These are phyloP conservation scores for Sporisorium sorghi DNA, from an alignment of 1,284 basidiomycete species.

Conservation along the genomic window DNA sequence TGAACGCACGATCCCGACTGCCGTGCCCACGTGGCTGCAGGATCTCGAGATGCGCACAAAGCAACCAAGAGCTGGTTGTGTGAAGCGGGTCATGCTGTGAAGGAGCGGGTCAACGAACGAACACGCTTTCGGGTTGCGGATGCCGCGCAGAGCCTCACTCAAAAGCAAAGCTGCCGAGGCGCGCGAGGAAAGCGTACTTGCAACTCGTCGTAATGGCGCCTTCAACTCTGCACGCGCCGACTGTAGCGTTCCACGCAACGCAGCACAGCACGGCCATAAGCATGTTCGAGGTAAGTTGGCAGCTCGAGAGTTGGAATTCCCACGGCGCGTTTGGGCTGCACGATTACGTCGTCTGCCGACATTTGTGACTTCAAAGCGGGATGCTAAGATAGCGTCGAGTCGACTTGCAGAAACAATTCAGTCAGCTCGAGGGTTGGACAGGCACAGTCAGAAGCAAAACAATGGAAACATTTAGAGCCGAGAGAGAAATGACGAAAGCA, in stretches of 20 bases:
- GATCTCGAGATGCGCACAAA: background rate
- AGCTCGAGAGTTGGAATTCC: too few species aligned
- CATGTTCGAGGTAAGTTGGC: too few species aligned
- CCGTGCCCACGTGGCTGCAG: slow-evolving; percentile 1
- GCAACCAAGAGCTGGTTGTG: too few species aligned
- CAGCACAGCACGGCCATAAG: too few species aligned
- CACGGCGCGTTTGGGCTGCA: background rate
- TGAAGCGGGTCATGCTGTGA: too few species aligned
- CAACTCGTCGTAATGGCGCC: background rate
- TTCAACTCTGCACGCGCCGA: background rate
- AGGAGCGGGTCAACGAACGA: too few species aligned
- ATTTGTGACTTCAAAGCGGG: too few species aligned
- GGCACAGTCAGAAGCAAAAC: too few species aligned
- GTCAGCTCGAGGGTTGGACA: background rate
- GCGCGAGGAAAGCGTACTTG: background rate
- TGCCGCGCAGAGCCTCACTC: background rate
- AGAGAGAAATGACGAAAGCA: background rate
- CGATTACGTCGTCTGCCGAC: slow-evolving; percentile 5
- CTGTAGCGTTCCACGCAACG: too few species aligned
- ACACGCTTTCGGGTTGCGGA: background rate
- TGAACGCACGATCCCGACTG: too few species aligned
- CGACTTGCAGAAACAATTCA: background rate
- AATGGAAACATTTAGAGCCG: background rate
- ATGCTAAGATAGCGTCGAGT: too few species aligned
- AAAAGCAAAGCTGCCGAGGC: too few species aligned